Evolutionary conservation across 2,329 filamentous ascomycete species (phyloP).

Genomic region (Colletotrichum tabaci): DNA sequence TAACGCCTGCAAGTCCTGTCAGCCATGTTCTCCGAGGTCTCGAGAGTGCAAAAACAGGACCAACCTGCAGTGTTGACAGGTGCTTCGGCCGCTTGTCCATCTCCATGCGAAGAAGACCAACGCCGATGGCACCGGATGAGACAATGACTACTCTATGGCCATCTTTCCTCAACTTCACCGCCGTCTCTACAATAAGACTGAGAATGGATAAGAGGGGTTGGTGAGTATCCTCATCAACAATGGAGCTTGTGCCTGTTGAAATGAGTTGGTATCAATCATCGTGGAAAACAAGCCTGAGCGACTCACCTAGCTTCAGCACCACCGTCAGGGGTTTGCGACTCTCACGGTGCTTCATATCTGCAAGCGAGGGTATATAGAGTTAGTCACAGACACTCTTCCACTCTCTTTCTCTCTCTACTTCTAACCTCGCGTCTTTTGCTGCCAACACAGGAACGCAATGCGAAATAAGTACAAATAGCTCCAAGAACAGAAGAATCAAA

Average conservation of each 20-base stretch:
- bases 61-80: conserved; percentile 86
- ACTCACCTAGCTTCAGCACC: conserved; percentile 89
- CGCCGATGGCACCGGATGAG: conserved; percentile 96
- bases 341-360: conserved; percentile 71
- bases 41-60: conserved; percentile 30
- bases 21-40: conserved; percentile 1
- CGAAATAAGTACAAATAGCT: neutral
- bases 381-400: conserved; percentile 18
- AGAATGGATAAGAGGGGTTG: conserved; percentile 93
- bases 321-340: conserved; percentile 77
- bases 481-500: conserved; percentile 3
- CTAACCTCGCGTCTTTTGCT: neutral
- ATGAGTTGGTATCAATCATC: conserved; percentile 11
- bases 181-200: conserved; percentile 94
- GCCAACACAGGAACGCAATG: neutral
- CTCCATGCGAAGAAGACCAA: conserved; percentile 92
- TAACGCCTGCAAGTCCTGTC: conserved; percentile 71
- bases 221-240: conserved; percentile 95
- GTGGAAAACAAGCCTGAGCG: neutral
- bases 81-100: conserved; percentile 90
- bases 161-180: conserved; percentile 87
- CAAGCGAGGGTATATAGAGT: conserved; percentile 36
- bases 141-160: conserved; percentile 96
- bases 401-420: no score
- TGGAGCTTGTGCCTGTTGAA: conserved; percentile 91